phyloP scores from a whole-genome alignment of 768 basidiomycete species.

The Tulasnella sp. region DNA sequence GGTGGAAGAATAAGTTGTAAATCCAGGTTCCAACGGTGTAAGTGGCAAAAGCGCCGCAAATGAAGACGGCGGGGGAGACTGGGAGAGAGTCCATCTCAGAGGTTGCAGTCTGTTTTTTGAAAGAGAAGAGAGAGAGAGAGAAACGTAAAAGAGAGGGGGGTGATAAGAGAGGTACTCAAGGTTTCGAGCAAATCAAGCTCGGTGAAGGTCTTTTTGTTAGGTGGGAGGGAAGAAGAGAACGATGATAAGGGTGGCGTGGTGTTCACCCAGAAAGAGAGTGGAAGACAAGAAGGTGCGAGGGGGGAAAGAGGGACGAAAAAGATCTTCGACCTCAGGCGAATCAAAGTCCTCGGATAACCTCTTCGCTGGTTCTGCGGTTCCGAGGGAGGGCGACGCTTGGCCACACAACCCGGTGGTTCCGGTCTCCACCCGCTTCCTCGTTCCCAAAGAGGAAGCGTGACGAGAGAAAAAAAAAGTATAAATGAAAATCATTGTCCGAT shows the following conservation, averaged over 20 bases:
- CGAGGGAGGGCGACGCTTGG: background rate
- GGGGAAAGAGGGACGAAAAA: background rate
- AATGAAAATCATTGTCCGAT: too few species aligned
- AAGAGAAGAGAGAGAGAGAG: background rate
- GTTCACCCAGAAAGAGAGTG: background rate
- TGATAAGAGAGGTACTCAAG: background rate
- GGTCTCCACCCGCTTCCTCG: background rate
- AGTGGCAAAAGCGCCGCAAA: conserved; percentile 3
- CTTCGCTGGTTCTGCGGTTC: background rate
- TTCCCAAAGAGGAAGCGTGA: too few species aligned
- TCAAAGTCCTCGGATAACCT: background rate
- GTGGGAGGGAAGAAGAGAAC: background rate
- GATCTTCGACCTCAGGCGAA: background rate
- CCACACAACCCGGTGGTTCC: background rate
- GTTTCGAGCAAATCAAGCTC: conserved; percentile 1
- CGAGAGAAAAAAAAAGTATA: too few species aligned
- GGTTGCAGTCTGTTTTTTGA: background rate
- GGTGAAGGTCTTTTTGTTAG: background rate
- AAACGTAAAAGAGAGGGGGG: background rate
- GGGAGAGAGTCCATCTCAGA: background rate
- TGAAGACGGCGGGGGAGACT: conserved; percentile 1
- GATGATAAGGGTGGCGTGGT: background rate
- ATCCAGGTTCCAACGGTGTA: conserved; percentile 3
- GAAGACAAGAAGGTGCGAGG: background rate
- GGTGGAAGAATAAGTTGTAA: conserved; percentile 15